These are phyloP conservation scores for Acephala macrosclerotiorum DNA, from an alignment of 2,329 filamentous ascomycete genomes.

Conservation along the genomic window DNA sequence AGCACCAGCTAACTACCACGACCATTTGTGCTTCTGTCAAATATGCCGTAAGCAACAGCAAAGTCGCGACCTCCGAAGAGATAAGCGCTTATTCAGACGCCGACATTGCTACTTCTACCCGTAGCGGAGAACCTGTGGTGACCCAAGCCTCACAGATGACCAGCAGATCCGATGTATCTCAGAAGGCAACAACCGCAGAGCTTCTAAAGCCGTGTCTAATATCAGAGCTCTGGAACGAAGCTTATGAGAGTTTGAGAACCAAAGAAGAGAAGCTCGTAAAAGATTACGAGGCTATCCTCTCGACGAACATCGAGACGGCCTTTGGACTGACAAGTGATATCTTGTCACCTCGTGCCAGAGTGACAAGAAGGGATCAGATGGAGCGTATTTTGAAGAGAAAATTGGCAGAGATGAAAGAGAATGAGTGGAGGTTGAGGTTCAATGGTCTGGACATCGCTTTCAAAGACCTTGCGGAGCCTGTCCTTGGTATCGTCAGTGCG, in stretches of 20 bases:
- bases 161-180: no score
- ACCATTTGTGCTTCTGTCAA: no score
- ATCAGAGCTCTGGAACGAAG: conserved; percentile 7
- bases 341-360: neutral
- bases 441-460: conserved; percentile 23
- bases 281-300: neutral
- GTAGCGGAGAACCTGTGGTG: no score
- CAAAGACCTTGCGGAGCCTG: conserved; percentile 26
- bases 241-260: neutral
- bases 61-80: no score
- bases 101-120: no score
- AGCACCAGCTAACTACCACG: no score
- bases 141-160: no score
- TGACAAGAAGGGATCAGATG: conserved; percentile 10
- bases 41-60: no score
- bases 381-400: conserved; percentile 10
- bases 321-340: neutral
- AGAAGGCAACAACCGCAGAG: no score
- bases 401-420: conserved; percentile 17
- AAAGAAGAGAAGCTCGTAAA: neutral
- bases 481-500: conserved; percentile 25
- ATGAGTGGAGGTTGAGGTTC: conserved; percentile 30
- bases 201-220: neutral
- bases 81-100: no score
- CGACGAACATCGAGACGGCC: neutral